These are phyloP conservation scores for Barbarea vulgaris DNA, from an alignment of 345 rosid genomes.

Conservation along the genomic window DNA sequence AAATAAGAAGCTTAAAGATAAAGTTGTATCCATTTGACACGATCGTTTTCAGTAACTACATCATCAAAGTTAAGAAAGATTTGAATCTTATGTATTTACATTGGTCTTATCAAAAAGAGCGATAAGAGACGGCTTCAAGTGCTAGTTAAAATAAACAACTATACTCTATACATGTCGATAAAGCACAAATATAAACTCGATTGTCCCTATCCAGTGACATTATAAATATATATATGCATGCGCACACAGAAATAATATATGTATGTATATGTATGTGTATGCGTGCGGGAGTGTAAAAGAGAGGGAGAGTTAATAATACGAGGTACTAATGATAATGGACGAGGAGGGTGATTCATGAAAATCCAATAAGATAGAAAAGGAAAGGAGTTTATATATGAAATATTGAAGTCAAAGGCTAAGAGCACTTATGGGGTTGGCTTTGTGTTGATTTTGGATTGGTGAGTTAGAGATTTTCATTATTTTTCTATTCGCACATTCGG, in stretches of 20 bases:
- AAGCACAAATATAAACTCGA: conserved; percentile 26
- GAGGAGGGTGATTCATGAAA: conserved; percentile 34
- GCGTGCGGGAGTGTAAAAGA: background rate
- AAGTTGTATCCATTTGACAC: conserved; percentile 10
- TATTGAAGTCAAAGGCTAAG: conserved; percentile 34
- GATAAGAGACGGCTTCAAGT: conserved; percentile 23
- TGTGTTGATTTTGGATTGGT: conserved; percentile 35
- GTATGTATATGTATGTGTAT: background rate
- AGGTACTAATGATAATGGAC: conserved; percentile 39
- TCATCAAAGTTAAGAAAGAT: conserved; percentile 22
- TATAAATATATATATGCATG: conserved; percentile 21
- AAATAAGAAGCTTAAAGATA: background rate
- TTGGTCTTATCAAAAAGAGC: conserved; percentile 6
- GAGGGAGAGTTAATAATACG: conserved; percentile 28
- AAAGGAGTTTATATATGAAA: conserved; percentile 32
- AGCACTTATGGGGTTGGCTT: conserved; percentile 15
- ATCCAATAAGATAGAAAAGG: conserved; percentile 36
- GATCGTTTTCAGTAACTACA: conserved; percentile 13
- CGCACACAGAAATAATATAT: conserved; percentile 14
- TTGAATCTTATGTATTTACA: conserved; percentile 16
- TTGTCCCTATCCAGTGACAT: conserved; percentile 30
- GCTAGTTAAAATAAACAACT: background rate
- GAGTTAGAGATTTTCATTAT: background rate
- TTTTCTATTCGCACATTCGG: conserved; percentile 8
- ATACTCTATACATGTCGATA: background rate